A percentile compares a stretch with the other conserved stretches of the same genome.
phyloP scores from a whole-genome alignment of 306 rosid species.

The Betula pendula region DNA sequence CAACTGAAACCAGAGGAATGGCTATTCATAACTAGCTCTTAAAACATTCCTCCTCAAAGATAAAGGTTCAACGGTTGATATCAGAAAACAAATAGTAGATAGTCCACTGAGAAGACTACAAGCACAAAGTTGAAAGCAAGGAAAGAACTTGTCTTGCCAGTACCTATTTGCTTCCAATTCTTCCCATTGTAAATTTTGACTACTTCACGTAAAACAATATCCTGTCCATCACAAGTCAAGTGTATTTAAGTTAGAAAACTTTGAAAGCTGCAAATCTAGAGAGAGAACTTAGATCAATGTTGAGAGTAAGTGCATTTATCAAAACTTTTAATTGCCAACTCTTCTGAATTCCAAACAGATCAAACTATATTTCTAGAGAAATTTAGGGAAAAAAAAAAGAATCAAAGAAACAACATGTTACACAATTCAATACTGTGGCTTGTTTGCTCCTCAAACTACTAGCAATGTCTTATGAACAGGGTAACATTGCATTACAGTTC shows the following conservation, averaged over 20 bases:
- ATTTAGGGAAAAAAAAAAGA: too few relatives aligned
- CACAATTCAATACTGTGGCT: too few relatives aligned
- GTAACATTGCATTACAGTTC: background rate
- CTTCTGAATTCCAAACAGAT: background rate
- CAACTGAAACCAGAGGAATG: constrained; percentile 3
- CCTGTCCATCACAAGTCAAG: constrained; percentile 46
- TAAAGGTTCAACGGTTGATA: constrained; percentile 5
- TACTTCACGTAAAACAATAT: constrained; percentile 41
- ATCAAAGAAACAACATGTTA: too few relatives aligned
- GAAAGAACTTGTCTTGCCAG: constrained; percentile 12
- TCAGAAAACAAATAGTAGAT: constrained; percentile 12
- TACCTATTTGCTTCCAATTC: constrained; percentile 60
- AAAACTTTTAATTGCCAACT: background rate
- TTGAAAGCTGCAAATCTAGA: background rate
- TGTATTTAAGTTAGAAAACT: constrained; percentile 16
- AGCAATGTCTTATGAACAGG: background rate
- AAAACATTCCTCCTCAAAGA: constrained; percentile 1
- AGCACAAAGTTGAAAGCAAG: constrained; percentile 3
- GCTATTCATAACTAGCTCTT: background rate
- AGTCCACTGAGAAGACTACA: background rate
- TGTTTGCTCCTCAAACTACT: background rate
- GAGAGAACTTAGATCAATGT: background rate
- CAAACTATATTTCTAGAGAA: too few relatives aligned
- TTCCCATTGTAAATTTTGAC: constrained; percentile 47
- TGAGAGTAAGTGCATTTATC: background rate